These are phyloP conservation scores for Boletus coccyginus DNA, from an alignment of 768 basidiomycete species.

Conservation along the genomic window DNA sequence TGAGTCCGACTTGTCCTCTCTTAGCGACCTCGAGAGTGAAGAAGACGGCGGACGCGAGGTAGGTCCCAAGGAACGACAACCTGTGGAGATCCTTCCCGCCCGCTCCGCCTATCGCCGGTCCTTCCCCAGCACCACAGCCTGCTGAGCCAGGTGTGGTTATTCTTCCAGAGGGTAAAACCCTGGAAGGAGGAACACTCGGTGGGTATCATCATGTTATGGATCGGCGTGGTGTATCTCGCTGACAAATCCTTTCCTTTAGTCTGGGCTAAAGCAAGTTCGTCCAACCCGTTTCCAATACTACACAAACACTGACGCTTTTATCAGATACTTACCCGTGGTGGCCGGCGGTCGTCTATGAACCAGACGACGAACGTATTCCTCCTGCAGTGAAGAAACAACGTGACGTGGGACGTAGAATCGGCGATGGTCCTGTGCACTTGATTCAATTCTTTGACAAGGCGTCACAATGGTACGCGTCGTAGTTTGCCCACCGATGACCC, in stretches of 20 bases:
- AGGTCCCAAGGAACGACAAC: constrained; percentile 7
- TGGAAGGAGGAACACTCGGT: constrained; percentile 69
- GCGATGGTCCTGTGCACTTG: constrained; percentile 50
- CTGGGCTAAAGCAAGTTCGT: constrained; percentile 78
- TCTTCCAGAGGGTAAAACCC: constrained; percentile 33
- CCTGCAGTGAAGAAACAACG: constrained; percentile 29
- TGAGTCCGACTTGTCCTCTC: constrained; percentile 44
- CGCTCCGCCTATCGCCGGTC: constrained; percentile 6
- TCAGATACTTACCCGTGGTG: constrained; percentile 84
- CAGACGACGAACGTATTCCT: constrained; percentile 59
- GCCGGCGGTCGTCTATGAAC: constrained; percentile 76
- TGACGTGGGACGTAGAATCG: constrained; percentile 32
- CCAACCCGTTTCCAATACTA: neutral
- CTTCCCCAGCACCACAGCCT: constrained; percentile 6
- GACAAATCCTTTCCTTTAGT: constrained; percentile 41
- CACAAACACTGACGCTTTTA: constrained; percentile 6
- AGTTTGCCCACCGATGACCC: neutral
- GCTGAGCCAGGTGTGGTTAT: constrained; percentile 32
- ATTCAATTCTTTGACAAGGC: constrained; percentile 79
- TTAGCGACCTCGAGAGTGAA: constrained; percentile 43
- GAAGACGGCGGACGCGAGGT: constrained; percentile 17
- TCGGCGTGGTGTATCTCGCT: neutral
- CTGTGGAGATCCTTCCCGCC: neutral
- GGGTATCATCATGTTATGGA: constrained; percentile 16
- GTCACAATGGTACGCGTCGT: constrained; percentile 53